These are phyloP conservation scores for Phialophora tarda DNA, from an alignment of 2,329 filamentous ascomycete species.

Conservation along the genomic window DNA sequence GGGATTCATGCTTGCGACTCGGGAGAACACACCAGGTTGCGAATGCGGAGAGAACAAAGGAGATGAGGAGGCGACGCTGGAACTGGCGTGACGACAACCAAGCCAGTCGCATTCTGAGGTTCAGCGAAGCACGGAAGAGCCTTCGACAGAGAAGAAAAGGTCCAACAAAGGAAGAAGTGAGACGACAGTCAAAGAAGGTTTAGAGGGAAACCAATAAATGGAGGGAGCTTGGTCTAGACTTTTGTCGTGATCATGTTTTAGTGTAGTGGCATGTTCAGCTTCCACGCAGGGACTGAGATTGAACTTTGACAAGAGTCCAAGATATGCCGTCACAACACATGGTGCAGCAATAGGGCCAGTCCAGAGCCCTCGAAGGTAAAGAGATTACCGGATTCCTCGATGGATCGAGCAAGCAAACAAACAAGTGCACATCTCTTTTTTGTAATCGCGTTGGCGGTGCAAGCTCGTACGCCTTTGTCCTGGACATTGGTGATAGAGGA, in stretches of 20 bases:
- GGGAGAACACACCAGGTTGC: constrained; percentile 22
- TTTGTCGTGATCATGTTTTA: constrained; percentile 2
- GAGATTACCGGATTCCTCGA: neutral
- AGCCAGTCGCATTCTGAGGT: constrained; percentile 20
- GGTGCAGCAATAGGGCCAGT: neutral
- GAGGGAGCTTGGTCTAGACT: neutral
- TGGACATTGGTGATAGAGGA: neutral
- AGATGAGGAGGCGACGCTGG: constrained; percentile 22
- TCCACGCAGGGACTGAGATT: constrained; percentile 1
- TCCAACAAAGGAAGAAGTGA: neutral
- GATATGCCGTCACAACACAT: constrained; percentile 3
- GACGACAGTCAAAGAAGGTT: neutral
- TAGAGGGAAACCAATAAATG: neutral
- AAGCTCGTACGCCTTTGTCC: constrained; percentile 6
- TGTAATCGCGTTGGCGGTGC: neutral
- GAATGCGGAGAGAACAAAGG: constrained; percentile 16
- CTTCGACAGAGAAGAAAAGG: neutral
- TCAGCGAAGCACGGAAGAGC: neutral
- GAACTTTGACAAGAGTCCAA: neutral
- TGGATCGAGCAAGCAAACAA: neutral
- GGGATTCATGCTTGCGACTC: constrained; percentile 12
- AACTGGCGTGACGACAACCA: constrained; percentile 22
- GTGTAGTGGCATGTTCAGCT: neutral
- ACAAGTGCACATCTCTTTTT: neutral
- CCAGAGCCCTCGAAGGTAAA: neutral